These are phyloP conservation scores for Mycotypha africana DNA, from an alignment of 371 early-diverging fungal species.

Conservation along the genomic window DNA sequence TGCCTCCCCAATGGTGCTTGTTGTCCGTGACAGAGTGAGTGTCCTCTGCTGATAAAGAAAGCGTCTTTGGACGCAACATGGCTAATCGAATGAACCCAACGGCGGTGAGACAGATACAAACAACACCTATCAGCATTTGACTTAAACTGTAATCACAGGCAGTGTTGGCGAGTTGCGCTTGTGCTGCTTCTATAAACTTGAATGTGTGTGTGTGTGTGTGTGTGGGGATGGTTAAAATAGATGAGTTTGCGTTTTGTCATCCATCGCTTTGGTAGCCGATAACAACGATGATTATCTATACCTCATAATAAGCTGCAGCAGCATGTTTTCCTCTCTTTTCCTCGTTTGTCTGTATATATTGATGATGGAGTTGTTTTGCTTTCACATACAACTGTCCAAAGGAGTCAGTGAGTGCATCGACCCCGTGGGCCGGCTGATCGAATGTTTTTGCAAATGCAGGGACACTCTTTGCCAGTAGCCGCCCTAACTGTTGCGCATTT, in stretches of 20 bases:
- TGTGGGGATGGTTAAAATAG: too few relatives aligned
- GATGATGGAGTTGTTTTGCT: slow-evolving; percentile 12
- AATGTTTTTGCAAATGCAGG: slow-evolving; percentile 10
- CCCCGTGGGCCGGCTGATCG: too few relatives aligned
- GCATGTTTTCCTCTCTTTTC: too few relatives aligned
- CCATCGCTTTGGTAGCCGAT: too few relatives aligned
- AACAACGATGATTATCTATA: too few relatives aligned
- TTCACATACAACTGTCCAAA: slow-evolving; percentile 6
- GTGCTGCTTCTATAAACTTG: slow-evolving; percentile 45
- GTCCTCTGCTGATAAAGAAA: not conserved
- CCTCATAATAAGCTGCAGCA: too few relatives aligned
- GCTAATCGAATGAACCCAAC: slow-evolving; percentile 1
- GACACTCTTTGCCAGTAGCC: slow-evolving; percentile 9
- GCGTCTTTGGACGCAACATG: too few relatives aligned
- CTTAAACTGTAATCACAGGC: slow-evolving; percentile 51
- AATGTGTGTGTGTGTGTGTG: too few relatives aligned
- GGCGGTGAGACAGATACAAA: slow-evolving; percentile 11
- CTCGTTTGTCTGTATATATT: slow-evolving; percentile 4
- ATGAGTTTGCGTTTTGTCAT: too few relatives aligned
- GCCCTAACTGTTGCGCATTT: slow-evolving; percentile 59
- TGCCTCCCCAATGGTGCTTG: too few relatives aligned
- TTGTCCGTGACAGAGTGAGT: not conserved
- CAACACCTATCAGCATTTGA: slow-evolving; percentile 45
- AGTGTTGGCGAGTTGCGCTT: slow-evolving; percentile 40
- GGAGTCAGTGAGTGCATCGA: too few relatives aligned